These are phyloP conservation scores for Yarrowia keelungensis DNA, from an alignment of 805 yeast genomes.

Conservation along the genomic window DNA sequence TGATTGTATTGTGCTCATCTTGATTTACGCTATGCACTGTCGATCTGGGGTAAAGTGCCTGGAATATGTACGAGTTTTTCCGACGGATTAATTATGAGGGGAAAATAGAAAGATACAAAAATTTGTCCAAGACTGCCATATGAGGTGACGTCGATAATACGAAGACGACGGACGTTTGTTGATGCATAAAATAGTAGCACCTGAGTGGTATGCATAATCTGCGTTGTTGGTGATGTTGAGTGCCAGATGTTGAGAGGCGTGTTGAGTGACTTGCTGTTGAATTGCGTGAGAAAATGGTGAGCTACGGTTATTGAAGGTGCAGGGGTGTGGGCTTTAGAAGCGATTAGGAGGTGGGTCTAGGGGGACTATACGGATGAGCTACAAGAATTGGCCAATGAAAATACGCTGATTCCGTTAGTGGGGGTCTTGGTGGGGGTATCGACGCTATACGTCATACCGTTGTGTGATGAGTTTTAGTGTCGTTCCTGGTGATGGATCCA, in stretches of 20 bases:
- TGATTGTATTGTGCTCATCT: background rate
- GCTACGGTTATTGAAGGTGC: too few species aligned
- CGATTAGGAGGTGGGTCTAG: background rate
- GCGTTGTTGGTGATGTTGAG: constrained; percentile 7
- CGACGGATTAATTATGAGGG: background rate
- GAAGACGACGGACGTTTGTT: background rate
- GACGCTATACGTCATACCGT: too few species aligned
- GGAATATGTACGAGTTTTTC: background rate
- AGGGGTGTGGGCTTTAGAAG: too few species aligned
- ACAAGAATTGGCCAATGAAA: too few species aligned
- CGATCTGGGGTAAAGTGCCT: constrained; percentile 14
- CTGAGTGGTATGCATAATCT: too few species aligned
- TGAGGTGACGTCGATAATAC: too few species aligned
- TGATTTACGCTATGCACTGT: background rate
- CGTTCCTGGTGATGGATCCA: too few species aligned
- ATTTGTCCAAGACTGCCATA: too few species aligned
- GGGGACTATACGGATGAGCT: too few species aligned
- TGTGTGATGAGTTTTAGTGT: too few species aligned
- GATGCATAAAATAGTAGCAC: background rate
- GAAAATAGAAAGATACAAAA: background rate
- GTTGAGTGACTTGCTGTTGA: constrained; percentile 8
- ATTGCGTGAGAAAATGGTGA: background rate
- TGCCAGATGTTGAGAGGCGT: background rate
- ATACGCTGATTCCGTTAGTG: too few species aligned
- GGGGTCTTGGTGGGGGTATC: too few species aligned